These are phyloP conservation scores for Blastobotrys attinorum DNA, from an alignment of 805 yeast genomes.

Conservation along the genomic window DNA sequence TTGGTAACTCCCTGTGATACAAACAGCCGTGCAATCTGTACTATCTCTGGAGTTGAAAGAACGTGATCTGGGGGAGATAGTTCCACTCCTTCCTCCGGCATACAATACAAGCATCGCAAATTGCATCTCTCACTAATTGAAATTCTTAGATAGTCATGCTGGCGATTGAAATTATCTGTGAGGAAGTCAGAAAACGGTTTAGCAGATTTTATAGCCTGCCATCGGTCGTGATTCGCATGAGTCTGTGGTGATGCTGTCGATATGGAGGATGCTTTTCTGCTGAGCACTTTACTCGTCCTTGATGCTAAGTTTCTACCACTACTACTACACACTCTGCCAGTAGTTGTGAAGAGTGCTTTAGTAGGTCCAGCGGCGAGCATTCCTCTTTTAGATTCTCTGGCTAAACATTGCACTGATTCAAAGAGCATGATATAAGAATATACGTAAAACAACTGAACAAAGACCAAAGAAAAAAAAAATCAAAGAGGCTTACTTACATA, in stretches of 20 bases:
- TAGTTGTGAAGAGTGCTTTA: too few relatives aligned
- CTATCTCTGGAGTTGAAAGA: conserved; percentile 38
- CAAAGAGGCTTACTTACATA: too few relatives aligned
- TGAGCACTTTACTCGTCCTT: too few relatives aligned
- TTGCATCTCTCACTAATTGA: conserved; percentile 47
- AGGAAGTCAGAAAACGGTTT: conserved; percentile 3
- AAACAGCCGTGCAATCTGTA: conserved; percentile 36
- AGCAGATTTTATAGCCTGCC: neutral
- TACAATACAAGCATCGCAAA: conserved; percentile 39
- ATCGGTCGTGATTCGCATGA: neutral
- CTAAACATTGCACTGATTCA: too few relatives aligned
- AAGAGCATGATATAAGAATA: too few relatives aligned
- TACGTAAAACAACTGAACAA: too few relatives aligned
- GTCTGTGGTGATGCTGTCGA: neutral
- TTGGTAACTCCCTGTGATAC: conserved; percentile 43
- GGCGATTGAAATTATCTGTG: conserved; percentile 36
- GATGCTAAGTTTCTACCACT: too few relatives aligned
- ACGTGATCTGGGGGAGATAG: conserved; percentile 36
- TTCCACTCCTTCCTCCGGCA: conserved; percentile 52
- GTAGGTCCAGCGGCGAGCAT: too few relatives aligned
- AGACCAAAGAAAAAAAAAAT: too few relatives aligned
- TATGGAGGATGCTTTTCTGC: too few relatives aligned
- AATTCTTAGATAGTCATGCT: conserved; percentile 44
- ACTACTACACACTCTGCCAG: too few relatives aligned
- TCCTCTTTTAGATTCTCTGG: too few relatives aligned